Evolutionary conservation across 208 protist genomes (phyloP), one percentile per base, ranked within the genome.

Genomic region (Willaertia magna): DNA sequence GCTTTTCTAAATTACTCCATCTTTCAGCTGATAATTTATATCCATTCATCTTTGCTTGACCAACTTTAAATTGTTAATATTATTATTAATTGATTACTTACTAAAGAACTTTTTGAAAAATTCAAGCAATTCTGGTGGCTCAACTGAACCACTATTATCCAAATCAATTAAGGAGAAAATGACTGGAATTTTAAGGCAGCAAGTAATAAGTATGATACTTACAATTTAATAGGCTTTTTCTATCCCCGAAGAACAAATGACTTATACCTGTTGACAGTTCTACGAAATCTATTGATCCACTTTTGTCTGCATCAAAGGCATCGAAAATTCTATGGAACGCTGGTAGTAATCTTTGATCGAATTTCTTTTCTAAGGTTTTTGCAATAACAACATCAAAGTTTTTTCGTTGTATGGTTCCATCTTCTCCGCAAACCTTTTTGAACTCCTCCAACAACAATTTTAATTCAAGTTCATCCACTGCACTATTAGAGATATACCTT

Each of bases 1-100:
- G 76, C 22, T 81, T 11, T 39, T 81, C 76, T 3, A 81, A 26
- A 18, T 40, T 51, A 46, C 51, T 30, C 76, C 76, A 81, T 34
- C 76, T 47, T 51, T 26, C 18, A 40, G 42, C 3, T 16, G 43
- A 34, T 4, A 81, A 16, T 49, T n/a, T 47, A 49, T 81, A 81
- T 20, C 76, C 76, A 51, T 81, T 81, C 76, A 81, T 81, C 14
- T 81, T 81, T 18, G 76, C 40, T 51, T 81, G 76, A 26, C 76
- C 76, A 40, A 81, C 43, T 59, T 59, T 59, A 22, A 59, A 12
- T 3, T 16, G 51, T 51, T 6, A 16, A 20, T 51, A 16, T 51
- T 51, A 16, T 51, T 6, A 51, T 51, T 20, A 6, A 20, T 20
- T 16, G 16, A 51, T 6, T 59, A 59, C 51, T 59, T 59, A 59